Conservation (phyloP, 352 stramenopile genomes). For the Globisporangium heterothallicum region DNA sequence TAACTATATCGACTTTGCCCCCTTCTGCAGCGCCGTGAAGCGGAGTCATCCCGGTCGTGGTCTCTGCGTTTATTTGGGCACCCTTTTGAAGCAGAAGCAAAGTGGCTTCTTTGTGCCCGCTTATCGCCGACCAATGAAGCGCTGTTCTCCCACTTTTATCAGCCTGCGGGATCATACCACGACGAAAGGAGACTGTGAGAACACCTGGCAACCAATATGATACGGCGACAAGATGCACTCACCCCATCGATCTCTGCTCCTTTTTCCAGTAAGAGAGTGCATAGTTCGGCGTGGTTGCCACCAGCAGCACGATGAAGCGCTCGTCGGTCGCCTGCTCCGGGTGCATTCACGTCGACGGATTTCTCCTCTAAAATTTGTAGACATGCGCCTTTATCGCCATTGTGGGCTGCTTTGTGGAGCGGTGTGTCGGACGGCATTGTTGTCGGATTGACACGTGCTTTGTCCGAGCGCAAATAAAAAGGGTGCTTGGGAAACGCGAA, state of each 20-base stretch:
- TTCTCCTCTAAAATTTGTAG: slow-evolving; percentile 86
- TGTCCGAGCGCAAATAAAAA: too few species aligned
- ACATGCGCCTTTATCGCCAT: slow-evolving; percentile 85
- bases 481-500: too few species aligned
- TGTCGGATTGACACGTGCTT: background rate
- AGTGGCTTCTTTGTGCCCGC: slow-evolving; percentile 88
- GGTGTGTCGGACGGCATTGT: slow-evolving; percentile 85
- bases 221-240: slow-evolving; percentile 11
- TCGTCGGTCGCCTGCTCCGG: slow-evolving; percentile 80
- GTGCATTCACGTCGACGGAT: slow-evolving; percentile 84
- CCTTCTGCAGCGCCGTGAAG: slow-evolving; percentile 88
- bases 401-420: slow-evolving; percentile 88
- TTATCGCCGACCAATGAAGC: slow-evolving; percentile 91
- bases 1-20: slow-evolving; percentile 89
- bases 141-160: slow-evolving; percentile 91
- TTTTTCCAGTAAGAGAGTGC: slow-evolving; percentile 80
- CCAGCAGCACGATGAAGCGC: slow-evolving; percentile 84
- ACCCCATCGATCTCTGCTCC: slow-evolving; percentile 85
- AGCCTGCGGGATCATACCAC: slow-evolving; percentile 31
- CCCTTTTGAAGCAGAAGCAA: slow-evolving; percentile 81
- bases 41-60: slow-evolving; percentile 86
- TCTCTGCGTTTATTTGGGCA: slow-evolving; percentile 86
- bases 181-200: background rate
- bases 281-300: slow-evolving; percentile 87
- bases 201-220: background rate